These are phyloP conservation scores for Claviceps citrina DNA, from an alignment of 2,329 filamentous ascomycete genomes.

Conservation along the genomic window DNA sequence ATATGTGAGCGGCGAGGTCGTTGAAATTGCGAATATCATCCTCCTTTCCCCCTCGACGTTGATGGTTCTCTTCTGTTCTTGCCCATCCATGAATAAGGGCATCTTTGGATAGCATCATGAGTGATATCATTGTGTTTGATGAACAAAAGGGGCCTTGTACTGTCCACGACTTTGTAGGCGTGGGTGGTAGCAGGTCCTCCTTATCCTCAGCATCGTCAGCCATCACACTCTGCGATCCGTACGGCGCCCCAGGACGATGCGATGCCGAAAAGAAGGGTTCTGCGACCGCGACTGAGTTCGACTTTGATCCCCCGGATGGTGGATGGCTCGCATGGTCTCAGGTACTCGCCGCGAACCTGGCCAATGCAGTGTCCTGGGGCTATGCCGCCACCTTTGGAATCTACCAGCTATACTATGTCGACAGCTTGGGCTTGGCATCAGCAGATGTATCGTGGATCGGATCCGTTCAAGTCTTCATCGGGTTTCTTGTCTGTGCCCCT, in stretches of 20 bases:
- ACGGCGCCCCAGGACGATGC: not conserved
- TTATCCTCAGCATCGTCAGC: not conserved
- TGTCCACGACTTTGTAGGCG: not conserved
- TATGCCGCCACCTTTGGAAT: conserved; percentile 33
- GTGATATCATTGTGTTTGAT: too few relatives aligned
- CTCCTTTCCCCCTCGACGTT: not conserved
- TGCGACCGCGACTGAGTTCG: not conserved
- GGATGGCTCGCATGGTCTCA: conserved; percentile 34
- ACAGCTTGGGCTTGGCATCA: conserved; percentile 19
- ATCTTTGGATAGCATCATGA: not conserved
- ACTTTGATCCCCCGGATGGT: conserved; percentile 23
- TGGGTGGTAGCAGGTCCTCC: not conserved
- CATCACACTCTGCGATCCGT: not conserved
- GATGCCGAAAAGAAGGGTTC: not conserved
- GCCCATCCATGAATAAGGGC: not conserved
- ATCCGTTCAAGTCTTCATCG: conserved; percentile 34
- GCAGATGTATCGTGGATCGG: conserved; percentile 30
- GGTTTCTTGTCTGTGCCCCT: conserved; percentile 31
- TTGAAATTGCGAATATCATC: not conserved
- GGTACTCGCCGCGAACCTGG: conserved; percentile 30
- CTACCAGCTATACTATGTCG: conserved; percentile 37
- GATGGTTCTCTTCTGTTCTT: not conserved
- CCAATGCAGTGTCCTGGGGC: conserved; percentile 36
- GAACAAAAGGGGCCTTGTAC: not conserved
- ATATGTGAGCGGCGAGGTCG: not conserved